phyloP scores from a whole-genome alignment of 2,329 filamentous ascomycete species.

The Simplicillium sp. region DNA sequence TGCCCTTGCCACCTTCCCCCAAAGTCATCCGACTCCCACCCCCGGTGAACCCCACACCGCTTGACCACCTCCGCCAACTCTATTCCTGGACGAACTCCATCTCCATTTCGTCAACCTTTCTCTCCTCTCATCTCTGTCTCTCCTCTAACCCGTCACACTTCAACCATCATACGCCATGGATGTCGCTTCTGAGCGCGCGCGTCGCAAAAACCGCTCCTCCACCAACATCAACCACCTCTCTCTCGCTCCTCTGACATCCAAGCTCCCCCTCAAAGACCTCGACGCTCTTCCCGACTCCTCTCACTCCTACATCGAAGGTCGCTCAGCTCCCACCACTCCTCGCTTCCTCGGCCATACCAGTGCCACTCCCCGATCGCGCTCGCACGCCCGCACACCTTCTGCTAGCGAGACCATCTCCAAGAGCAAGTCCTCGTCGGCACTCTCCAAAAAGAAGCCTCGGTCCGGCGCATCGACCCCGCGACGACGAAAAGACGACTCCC shows the following conservation, averaged over 20 bases:
- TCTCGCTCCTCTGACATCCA: slow-evolving; percentile 54
- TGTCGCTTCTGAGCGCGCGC: slow-evolving; percentile 42
- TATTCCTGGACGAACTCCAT: too few relatives aligned
- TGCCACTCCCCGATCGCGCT: slow-evolving; percentile 36
- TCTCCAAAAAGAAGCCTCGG: slow-evolving; percentile 20
- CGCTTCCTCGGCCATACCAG: slow-evolving; percentile 51
- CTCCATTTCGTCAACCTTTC: too few relatives aligned
- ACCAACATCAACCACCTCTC: slow-evolving; percentile 51
- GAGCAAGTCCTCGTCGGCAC: slow-evolving; percentile 54
- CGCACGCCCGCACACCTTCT: slow-evolving; percentile 30
- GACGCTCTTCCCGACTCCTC: slow-evolving; percentile 35
- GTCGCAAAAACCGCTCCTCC: slow-evolving; percentile 49
- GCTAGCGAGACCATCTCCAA: slow-evolving; percentile 36
- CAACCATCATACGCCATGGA: slow-evolving; percentile 34
- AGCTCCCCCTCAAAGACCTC: slow-evolving; percentile 47
- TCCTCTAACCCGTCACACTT: not conserved
- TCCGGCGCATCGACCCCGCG: slow-evolving; percentile 23
- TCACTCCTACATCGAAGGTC: slow-evolving; percentile 49
- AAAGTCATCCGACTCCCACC: too few relatives aligned
- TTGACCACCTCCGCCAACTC: too few relatives aligned
- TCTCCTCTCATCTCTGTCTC: not conserved
- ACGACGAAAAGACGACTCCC: slow-evolving; percentile 19
- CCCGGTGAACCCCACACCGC: too few relatives aligned
- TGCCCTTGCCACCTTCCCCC: too few relatives aligned
- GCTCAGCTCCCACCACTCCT: slow-evolving; percentile 55